Evolutionary conservation across 2,329 filamentous ascomycete species (phyloP), one percentile per base, ranked within the genome.

Genomic region (Fusarium buxicola): DNA sequence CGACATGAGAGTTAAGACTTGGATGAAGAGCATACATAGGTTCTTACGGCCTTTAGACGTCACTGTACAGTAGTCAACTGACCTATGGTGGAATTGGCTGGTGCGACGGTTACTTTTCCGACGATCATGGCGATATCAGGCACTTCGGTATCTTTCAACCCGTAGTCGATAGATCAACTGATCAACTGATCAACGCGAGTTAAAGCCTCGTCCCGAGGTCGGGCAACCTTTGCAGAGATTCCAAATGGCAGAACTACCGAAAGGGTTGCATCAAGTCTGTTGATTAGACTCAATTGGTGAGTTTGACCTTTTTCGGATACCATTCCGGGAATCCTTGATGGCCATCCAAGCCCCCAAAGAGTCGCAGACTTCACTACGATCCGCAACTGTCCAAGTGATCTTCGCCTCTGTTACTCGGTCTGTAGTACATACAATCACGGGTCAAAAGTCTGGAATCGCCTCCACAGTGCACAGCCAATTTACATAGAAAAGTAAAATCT

Each of bases 311-410:
- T 40, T 57, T 60, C 60, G 61, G 60, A 64, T 64, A 36, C 61
- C 61, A 24, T 53, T 65, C 51, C 54, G 32, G 61, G 60, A 21
- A 24, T 38, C 24, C 46, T 30, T 18, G 24, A 39, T 15, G 31
- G n/a, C 25, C 38, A 44, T 18, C 6, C 34, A 46, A 34, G 16
- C 11, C 58, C 41, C 35, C 46, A 30, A 61, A 35, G 48, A 48
- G 34, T 36, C 28, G 36, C 40, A 24, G 44, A 27, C 21, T 35
- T 38, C n/a, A 30, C 15, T 61, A n/a, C 61, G 51, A 65, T 64
- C 53, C 64, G 60, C 21, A 41, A 65, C 58, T 12, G 24, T 35
- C 41, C 15, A 58, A 58, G 36, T 49, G 59, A 62, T 62, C 59
- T 48, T 54, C 59, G 53, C 13, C 8, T 41, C 16, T 41, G 36